Evolutionary conservation across 768 basidiomycete genomes (phyloP), one percentile per base, ranked within the genome.

Genomic region (Xerocomellus dryophilus): DNA sequence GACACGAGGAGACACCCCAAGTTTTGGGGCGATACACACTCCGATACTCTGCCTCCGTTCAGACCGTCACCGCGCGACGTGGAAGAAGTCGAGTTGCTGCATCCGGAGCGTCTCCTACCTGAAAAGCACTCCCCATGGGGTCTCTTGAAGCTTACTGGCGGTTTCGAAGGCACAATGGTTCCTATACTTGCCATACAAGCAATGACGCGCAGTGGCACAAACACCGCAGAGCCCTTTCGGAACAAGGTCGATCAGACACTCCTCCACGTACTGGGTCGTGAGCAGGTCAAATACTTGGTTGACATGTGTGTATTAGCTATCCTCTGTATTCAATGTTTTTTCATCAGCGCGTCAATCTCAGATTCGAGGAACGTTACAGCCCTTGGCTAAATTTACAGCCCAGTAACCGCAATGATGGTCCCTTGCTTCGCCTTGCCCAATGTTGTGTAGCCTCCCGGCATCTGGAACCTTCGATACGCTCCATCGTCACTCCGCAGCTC

Each of bases 131-230:
- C 64, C 10, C 71, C 76, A 23, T 73, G 77, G 78, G 71, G 73
- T 27, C 62, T 78, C 49, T 61, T 74, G 52, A 67, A 68, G 25
- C 60, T 68, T 20, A 66, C 73, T n/a, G 73, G 70, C 5, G 69
- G 73, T 5, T 67, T 73, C 20, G 76, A 79, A 44, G 77, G 78
- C 69, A 76, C 64, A 1, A 74, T 72, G 46, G 72, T 75, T 5
- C 78, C 78, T 14, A 75, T 80, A 64, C 64, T 77, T 20, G 76
- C 78, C 10, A 71, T 80, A 61, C 75, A 75, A 56, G 74, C 73
- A 31, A 63, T 79, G 32, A 71, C 71, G 8, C 69, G 68, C 39
- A 54, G 46, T 51, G 70, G 63, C 25, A 50, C 61, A n/a, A 62
- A 51, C 36, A 53, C 50, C 10, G 38, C 56, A 17, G 68, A 70